A percentile compares a stretch with the other conserved stretches of the same genome.
Evolutionary conservation across 2,329 filamentous ascomycete species (phyloP).

Genomic region (Penicillium sclerotigenum): DNA sequence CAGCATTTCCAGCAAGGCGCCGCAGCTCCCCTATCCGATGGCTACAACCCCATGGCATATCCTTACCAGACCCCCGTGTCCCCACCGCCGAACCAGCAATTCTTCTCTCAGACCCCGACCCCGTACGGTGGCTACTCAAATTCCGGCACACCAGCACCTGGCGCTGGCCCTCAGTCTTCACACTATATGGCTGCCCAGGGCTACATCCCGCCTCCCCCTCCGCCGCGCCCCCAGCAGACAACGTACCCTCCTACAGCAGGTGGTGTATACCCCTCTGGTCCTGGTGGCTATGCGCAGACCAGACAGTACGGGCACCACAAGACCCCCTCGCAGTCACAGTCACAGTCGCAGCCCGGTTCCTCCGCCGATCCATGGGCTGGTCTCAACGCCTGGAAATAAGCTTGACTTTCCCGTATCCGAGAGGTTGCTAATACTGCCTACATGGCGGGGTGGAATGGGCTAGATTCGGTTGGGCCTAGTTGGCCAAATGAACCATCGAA

Average conservation of each 20-base stretch:
- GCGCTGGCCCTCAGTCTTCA: slow-evolving; percentile 34
- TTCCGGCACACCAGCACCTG: slow-evolving; percentile 32
- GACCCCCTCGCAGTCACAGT: slow-evolving; percentile 38
- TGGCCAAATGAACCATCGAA: neutral
- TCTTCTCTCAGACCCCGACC: slow-evolving; percentile 35
- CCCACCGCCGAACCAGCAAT: slow-evolving; percentile 43
- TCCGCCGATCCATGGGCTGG: slow-evolving; percentile 66
- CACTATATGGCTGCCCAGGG: slow-evolving; percentile 55
- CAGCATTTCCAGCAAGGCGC: slow-evolving; percentile 44
- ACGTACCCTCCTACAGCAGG: slow-evolving; percentile 43
- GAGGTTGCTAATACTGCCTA: neutral
- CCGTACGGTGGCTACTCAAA: slow-evolving; percentile 36
- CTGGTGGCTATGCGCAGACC: slow-evolving; percentile 55
- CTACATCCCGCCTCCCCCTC: slow-evolving; percentile 65
- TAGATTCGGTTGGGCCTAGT: neutral
- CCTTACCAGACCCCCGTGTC: slow-evolving; percentile 43
- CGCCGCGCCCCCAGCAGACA: slow-evolving; percentile 59
- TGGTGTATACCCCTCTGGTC: slow-evolving; percentile 53
- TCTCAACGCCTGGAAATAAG: slow-evolving; percentile 65
- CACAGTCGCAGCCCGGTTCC: slow-evolving; percentile 28
- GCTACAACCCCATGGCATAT: slow-evolving; percentile 53
- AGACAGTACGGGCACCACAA: slow-evolving; percentile 44
- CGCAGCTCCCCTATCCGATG: slow-evolving; percentile 41
- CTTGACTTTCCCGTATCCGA: neutral
- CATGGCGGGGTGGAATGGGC: neutral